Conservation (phyloP, 2,329 filamentous ascomycete genomes). For the Fusarium torulosum region DNA sequence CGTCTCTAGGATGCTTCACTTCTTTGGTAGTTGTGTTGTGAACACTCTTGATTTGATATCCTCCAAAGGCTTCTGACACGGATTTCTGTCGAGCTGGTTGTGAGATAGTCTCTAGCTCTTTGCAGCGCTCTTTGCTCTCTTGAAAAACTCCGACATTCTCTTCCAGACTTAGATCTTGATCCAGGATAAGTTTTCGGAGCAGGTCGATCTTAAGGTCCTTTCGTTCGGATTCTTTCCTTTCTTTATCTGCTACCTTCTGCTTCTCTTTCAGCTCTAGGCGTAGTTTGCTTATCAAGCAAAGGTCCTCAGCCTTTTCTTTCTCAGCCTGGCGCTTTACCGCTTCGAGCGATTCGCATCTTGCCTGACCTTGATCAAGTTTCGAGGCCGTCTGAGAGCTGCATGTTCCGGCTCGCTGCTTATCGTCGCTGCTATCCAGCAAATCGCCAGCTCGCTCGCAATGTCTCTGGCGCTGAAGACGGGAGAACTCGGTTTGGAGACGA, state of each 20-base stretch:
- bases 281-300: background rate
- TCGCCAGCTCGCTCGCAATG: background rate
- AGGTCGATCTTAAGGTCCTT: background rate
- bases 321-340: background rate
- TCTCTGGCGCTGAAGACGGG: fast-evolving
- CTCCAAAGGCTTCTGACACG: fast-evolving
- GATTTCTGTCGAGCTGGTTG: background rate
- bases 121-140: background rate
- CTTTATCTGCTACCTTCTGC: background rate
- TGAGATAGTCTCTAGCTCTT: background rate
- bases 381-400: background rate
- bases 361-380: background rate
- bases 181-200: background rate
- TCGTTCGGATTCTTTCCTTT: background rate
- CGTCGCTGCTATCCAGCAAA: background rate
- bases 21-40: background rate
- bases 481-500: background rate
- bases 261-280: background rate
- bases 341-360: background rate
- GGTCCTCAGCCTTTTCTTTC: background rate
- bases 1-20: background rate
- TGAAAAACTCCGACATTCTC: fast-evolving
- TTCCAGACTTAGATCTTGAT: fast-evolving
- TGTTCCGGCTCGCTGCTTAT: background rate
- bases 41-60: no score